Evolutionary conservation across 164 flowering plant species (phyloP), one percentile per base, ranked within the genome.

Genomic region (Platanus orientalis): DNA sequence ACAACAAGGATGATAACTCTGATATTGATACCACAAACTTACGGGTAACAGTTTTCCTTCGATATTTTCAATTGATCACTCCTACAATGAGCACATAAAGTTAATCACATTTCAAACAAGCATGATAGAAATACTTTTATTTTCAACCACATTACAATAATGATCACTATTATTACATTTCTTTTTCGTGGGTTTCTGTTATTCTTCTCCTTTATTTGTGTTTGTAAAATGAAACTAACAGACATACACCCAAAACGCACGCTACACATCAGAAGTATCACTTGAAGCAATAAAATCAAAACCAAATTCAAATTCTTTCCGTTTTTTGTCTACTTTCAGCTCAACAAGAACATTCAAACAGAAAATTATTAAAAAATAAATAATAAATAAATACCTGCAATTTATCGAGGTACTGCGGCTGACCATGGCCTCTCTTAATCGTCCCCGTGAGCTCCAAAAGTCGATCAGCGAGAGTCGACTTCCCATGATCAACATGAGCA

Each of bases 401-500:
- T 62, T 91, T 94, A 69, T 94, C 97, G 10, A 94, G 92, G 70
- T 91, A 91, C 78, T 94, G 97, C 42, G 97, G 97, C 84, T 94
- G 97, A 27, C 99, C 99, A 69, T 68, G 93, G 13, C 99, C 99
- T 47, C 67, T 83, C 72, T 76, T 86, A 69, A 94, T 91, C 29
- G 99, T 94, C 16, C 92, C 96, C 20, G 99, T 94, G 65, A 91
- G 89, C 85, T 94, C 99, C 81, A 94, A 68, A 58, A 94, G 87
- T 66, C 97, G 72, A 66, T 94, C 99, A 49, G 99, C 97, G 5
- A 91, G 81, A 2, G 99, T 94, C 0, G 97, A 91, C 71, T 94
- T 94, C 0, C 99, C 99, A 54, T 94, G 99, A 74, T 94, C 99
- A 44, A 94, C 86, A 64, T 94, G 97, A 0, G 99, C 99, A 53